Percentiles rank a stretch among this genome's conserved stretches.
Conservation (phyloP, 2,329 filamentous ascomycete species). For the Diplodia scrobiculata region DNA sequence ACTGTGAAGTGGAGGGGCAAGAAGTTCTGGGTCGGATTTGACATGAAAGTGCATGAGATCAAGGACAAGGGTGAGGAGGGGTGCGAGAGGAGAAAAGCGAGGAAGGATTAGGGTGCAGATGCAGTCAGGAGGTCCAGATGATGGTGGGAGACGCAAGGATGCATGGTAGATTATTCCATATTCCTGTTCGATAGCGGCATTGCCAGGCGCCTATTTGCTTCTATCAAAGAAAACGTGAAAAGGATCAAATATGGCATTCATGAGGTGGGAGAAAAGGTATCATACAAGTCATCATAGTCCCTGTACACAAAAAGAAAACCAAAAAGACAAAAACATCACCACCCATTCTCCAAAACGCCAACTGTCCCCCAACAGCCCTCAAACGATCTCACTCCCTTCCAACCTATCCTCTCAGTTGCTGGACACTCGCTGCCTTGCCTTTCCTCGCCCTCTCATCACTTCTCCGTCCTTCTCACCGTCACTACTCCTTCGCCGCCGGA, state of each 20-base stretch:
- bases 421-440: background rate
- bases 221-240: background rate
- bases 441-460: background rate
- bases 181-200: background rate
- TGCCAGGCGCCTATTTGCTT: background rate
- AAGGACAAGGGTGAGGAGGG: constrained; percentile 30
- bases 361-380: background rate
- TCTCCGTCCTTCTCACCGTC: background rate
- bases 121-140: background rate
- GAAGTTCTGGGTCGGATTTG: constrained; percentile 75
- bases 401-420: background rate
- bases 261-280: background rate
- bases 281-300: background rate
- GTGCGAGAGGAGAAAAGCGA: background rate
- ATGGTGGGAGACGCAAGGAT: background rate
- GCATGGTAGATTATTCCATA: background rate
- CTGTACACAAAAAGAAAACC: background rate
- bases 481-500: background rate
- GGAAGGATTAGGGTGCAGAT: background rate
- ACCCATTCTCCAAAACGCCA: background rate
- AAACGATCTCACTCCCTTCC: background rate
- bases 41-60: constrained; percentile 76
- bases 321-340: no score
- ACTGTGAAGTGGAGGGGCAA: constrained; percentile 86
- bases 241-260: background rate